phyloP scores from a whole-genome alignment of 768 basidiomycete species.

The Boletus subparvulus region DNA sequence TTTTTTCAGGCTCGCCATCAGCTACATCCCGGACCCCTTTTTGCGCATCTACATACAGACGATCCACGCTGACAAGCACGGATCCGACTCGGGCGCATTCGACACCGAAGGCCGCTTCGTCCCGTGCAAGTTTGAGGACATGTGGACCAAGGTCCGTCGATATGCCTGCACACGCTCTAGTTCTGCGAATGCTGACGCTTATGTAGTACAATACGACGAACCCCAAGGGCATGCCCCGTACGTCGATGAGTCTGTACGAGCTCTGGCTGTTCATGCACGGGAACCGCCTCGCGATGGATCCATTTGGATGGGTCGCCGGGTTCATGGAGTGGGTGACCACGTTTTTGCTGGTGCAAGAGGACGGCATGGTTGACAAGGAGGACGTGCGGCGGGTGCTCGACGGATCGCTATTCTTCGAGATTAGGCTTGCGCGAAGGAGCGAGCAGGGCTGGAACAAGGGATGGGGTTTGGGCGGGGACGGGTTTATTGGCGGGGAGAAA shows the following conservation, averaged over 20 bases:
- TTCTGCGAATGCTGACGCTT: neutral
- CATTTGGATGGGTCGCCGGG: slow-evolving; percentile 37
- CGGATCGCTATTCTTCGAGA: slow-evolving; percentile 39
- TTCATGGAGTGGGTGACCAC: slow-evolving; percentile 40
- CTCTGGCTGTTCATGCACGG: slow-evolving; percentile 32
- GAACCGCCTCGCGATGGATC: slow-evolving; percentile 37
- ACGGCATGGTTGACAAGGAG: slow-evolving; percentile 42
- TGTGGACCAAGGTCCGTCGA: slow-evolving; percentile 39
- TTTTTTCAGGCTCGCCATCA: slow-evolving; percentile 16
- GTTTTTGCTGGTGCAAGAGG: slow-evolving; percentile 40
- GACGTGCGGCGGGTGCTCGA: slow-evolving; percentile 43
- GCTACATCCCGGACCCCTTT: slow-evolving; percentile 41
- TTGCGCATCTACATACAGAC: slow-evolving; percentile 37
- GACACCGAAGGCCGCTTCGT: slow-evolving; percentile 43
- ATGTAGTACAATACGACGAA: slow-evolving; percentile 16
- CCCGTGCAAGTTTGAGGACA: slow-evolving; percentile 43
- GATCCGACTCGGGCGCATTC: slow-evolving; percentile 43
- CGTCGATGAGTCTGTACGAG: slow-evolving; percentile 28
- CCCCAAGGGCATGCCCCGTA: slow-evolving; percentile 13
- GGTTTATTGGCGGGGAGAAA: slow-evolving; percentile 32
- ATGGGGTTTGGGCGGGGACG: slow-evolving; percentile 31
- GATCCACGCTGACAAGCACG: slow-evolving; percentile 42
- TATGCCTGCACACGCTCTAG: too few species aligned
- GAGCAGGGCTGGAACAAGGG: slow-evolving; percentile 30
- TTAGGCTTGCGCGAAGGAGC: slow-evolving; percentile 23